Evolutionary conservation across 148 eudicot genomes (phyloP), one percentile per base, ranked within the genome.

Genomic region (Salicornia ramosissima): DNA sequence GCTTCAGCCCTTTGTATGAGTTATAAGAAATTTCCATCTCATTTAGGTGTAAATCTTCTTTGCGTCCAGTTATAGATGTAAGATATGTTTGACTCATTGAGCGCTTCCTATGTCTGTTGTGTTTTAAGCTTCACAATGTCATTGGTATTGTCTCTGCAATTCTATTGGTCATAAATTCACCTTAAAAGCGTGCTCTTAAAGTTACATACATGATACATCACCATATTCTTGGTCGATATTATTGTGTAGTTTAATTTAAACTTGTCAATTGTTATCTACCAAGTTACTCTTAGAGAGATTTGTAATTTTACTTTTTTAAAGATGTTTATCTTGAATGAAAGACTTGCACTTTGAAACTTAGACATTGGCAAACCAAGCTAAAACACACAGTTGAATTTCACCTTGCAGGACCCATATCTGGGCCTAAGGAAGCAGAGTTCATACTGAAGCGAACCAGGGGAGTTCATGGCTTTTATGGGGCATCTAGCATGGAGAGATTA

Each of bases 401-500:
- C 39, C 34, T 75, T 82, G 39, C 84, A 90, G 98, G 99, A 55
- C 97, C 99, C 6, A 94, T 94, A 74, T 91, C 97, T 6, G 87
- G 89, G 53, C 96, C 99, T 7, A 22, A 78, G 63, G 99, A 90
- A 66, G 98, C 98, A 25, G 97, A 90, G 70, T 94, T 86, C 77
- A 79, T 94, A 67, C 80, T 94, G 76, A 91, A 83, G 90, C 86
- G 87, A 77, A 87, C 99, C 52, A 80, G 76, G 36, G 96, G 93
- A 75, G 96, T 94, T 49, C 93, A 94, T 64, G 97, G 99, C 28
- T 94, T 94, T 76, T 91, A 91, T 36, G 99, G 99, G 39, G 99
- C 99, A 50, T 94, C 99, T 43, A 94, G 99, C 80, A 77, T 94
- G 86, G 99, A 94, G 80, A 88, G 99, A 82, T 80, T 94, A 60